These are phyloP conservation scores for Pseudoneurospora amorphoporcata DNA, from an alignment of 495 filamentous ascomycete species.

Conservation along the genomic window DNA sequence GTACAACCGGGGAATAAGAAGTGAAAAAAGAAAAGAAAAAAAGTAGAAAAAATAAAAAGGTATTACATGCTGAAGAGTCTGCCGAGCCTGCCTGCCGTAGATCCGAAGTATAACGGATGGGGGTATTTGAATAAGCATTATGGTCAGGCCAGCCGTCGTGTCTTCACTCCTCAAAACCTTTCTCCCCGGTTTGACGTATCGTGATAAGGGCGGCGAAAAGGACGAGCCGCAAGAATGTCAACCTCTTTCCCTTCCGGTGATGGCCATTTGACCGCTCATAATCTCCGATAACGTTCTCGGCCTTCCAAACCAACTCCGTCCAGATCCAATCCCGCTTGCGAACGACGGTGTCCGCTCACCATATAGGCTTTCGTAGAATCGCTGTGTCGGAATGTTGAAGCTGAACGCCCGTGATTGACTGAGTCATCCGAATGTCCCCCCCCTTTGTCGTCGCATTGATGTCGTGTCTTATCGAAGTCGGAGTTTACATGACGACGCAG, in stretches of 20 bases:
- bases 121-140: slow-evolving; percentile 34
- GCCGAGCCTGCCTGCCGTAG: slow-evolving; percentile 12
- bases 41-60: slow-evolving; percentile 31
- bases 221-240: not conserved
- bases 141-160: slow-evolving; percentile 29
- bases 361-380: not conserved
- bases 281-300: not conserved
- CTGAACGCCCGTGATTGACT: not conserved
- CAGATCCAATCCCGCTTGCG: not conserved
- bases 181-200: not conserved
- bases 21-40: slow-evolving; percentile 17
- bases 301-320: not conserved
- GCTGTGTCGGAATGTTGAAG: not conserved
- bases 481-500: slow-evolving; percentile 78
- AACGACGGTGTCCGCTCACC: not conserved
- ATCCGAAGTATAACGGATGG: slow-evolving; percentile 24
- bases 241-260: not conserved
- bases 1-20: slow-evolving; percentile 15
- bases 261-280: not conserved
- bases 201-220: not conserved
- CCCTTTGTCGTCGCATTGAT: not conserved
- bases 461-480: not conserved
- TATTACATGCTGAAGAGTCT: slow-evolving; percentile 42
- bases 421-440: not conserved
- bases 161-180: slow-evolving; percentile 9